Conservation (phyloP, 805 yeast genomes). For the Grigorovia jiainica region DNA sequence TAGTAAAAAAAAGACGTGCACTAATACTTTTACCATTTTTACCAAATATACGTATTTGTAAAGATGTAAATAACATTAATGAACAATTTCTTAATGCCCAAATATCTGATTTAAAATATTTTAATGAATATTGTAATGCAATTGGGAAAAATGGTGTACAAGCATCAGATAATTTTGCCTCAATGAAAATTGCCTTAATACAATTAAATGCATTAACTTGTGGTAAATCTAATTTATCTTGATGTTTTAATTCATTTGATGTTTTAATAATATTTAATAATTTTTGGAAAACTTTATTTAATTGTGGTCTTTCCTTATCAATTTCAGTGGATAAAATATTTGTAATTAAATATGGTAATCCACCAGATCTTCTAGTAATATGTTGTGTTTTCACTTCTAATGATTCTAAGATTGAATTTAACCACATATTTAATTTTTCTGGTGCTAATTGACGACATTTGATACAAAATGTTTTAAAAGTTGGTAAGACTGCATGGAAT, state of each 20-base stretch:
- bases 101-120: slow-evolving; percentile 50
- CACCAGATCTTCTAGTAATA: slow-evolving; percentile 87
- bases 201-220: slow-evolving; percentile 93
- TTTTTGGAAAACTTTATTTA: slow-evolving; percentile 41
- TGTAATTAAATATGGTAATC: slow-evolving; percentile 71
- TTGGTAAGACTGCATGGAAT: slow-evolving; percentile 77
- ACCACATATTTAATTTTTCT: slow-evolving; percentile 45
- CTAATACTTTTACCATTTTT: slow-evolving; percentile 36
- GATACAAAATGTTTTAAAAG: slow-evolving; percentile 57
- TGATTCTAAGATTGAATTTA: slow-evolving; percentile 42
- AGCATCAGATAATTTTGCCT: slow-evolving; percentile 49
- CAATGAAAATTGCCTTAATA: slow-evolving; percentile 63
- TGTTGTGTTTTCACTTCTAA: slow-evolving; percentile 52
- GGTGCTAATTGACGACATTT: slow-evolving; percentile 38
- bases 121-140: slow-evolving; percentile 52
- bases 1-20: slow-evolving; percentile 63
- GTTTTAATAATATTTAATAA: slow-evolving; percentile 44
- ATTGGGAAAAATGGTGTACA: slow-evolving; percentile 44
- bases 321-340: slow-evolving; percentile 55
- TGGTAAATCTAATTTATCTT: slow-evolving; percentile 62
- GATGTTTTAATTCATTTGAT: slow-evolving; percentile 36
- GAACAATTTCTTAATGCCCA: slow-evolving; percentile 93
- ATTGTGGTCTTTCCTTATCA: slow-evolving; percentile 30
- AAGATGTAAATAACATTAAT: slow-evolving; percentile 81
- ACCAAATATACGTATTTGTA: slow-evolving; percentile 76